Base-by-base conservation (phyloP, 257 asterid species). In the Nicotiana tabacum region DNA sequence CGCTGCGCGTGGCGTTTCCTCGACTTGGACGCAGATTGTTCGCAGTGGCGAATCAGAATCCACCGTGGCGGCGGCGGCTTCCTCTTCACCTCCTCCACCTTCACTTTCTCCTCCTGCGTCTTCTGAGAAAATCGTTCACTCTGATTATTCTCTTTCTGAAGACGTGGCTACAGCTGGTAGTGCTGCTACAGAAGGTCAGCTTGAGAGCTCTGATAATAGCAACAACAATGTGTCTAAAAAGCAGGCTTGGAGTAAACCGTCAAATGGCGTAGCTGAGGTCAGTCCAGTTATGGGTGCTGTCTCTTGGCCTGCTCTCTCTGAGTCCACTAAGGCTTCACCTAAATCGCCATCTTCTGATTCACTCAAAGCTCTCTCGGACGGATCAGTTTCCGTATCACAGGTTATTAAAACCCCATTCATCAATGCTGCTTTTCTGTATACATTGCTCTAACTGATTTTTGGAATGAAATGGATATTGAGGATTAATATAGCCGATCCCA, bases 271-370 rank as follows among this genome's bases (percentile, higher is more conserved):
- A 66, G 83, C 82, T 16, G 97, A 88, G 37, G 84, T 80, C 35
- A 84, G 89, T 85, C 87, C 87, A 48, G 95, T 94, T n/a, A 93
- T 94, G 95, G 94, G 91, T 35, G 97, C 94, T 7, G 90, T 83
- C 35, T 86, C 91, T 70, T 94, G 98, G 98, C 98, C 98, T 74
- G 92, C 94, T 82, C 92, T 94, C 3, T 88, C 92, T 2, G 94
- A 91, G 68, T 90, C 93, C n/a, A 90, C 97, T 58, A 90, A 92
- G 84, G 91, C 91, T 66, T 87, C 95, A 70, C 90, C 95, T 0
- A 91, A 90, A 83, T 83, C 91, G 21, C 84, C 92, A 18, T 80
- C 94, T 16, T 67, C 91, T 32, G 88, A 87, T 83, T 77, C 89
- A 32, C 86, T 81, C 48, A 91, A 91, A 84, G 32, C 90, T 76